Evolutionary conservation across 2,329 filamentous ascomycete genomes (phyloP).

Genomic region (Colletotrichum tofieldiae): DNA sequence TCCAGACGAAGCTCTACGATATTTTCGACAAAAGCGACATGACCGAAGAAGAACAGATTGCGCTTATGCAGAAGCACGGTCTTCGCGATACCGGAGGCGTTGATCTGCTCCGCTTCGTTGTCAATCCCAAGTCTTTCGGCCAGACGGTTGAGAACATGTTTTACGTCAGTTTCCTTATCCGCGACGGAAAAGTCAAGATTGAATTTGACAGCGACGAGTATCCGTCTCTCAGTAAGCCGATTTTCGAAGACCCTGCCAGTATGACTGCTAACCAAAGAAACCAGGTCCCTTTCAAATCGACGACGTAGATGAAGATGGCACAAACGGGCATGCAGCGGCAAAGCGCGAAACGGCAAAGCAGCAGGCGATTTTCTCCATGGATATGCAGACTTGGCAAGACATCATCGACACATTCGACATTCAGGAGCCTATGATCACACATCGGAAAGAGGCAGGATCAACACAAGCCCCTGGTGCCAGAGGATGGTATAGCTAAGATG

Average conservation of each 20-base stretch:
- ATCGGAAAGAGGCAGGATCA: conserved; percentile 74
- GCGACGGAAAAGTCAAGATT: conserved; percentile 86
- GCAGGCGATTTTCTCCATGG: conserved; percentile 90
- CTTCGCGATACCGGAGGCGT: conserved; percentile 80
- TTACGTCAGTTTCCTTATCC: conserved; percentile 94
- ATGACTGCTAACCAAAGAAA: conserved; percentile 41
- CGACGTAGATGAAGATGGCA: conserved; percentile 62
- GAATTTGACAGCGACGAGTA: conserved; percentile 80
- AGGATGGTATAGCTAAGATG: conserved; percentile 76
- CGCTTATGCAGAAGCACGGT: conserved; percentile 75
- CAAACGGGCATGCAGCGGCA: conserved; percentile 60
- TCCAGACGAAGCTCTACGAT: conserved; percentile 63
- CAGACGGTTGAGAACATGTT: conserved; percentile 98
- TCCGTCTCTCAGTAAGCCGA: conserved; percentile 82
- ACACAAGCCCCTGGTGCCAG: conserved; percentile 67
- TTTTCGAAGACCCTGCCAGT: conserved; percentile 27
- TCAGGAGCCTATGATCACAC: conserved; percentile 85
- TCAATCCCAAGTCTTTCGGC: conserved; percentile 92
- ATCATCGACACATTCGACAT: conserved; percentile 85
- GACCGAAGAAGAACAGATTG: conserved; percentile 61
- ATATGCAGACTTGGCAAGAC: conserved; percentile 86
- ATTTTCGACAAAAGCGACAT: conserved; percentile 58
- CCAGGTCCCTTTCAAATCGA: conserved; percentile 57
- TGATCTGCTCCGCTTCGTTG: conserved; percentile 86
- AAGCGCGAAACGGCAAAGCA: conserved; percentile 76